Evolutionary conservation across 768 basidiomycete species (phyloP).

Genomic region (Rhizopogon sp.): DNA sequence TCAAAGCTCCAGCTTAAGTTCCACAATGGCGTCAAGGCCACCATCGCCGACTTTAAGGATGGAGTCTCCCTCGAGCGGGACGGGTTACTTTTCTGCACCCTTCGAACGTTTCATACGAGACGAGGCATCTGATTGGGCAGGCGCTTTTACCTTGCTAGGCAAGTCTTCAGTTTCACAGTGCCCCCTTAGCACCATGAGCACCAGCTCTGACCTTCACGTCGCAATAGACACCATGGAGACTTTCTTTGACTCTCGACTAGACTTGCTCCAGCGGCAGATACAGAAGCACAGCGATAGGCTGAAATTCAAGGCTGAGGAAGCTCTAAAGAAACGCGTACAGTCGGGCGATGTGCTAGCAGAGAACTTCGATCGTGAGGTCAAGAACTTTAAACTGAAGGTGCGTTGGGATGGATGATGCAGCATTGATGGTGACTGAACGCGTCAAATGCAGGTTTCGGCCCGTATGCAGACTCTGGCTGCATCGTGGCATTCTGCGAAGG

Average conservation of each 20-base stretch:
- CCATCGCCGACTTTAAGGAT: slow-evolving; percentile 31
- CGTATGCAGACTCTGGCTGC: slow-evolving; percentile 74
- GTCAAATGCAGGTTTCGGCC: slow-evolving; percentile 54
- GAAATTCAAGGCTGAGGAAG: slow-evolving; percentile 77
- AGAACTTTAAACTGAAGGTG: slow-evolving; percentile 84
- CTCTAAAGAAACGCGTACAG: slow-evolving; percentile 55
- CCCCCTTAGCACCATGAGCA: neutral
- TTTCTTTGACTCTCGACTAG: slow-evolving; percentile 88
- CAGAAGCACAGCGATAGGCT: slow-evolving; percentile 84
- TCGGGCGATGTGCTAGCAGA: slow-evolving; percentile 64
- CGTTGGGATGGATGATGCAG: slow-evolving; percentile 1
- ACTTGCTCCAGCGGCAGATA: slow-evolving; percentile 76
- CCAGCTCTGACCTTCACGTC: neutral
- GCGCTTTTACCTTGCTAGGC: slow-evolving; percentile 87
- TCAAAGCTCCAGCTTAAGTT: neutral
- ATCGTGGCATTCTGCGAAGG: slow-evolving; percentile 92
- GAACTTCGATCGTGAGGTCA: slow-evolving; percentile 83
- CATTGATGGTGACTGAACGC: neutral
- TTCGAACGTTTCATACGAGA: slow-evolving; percentile 75
- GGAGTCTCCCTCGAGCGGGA: slow-evolving; percentile 25
- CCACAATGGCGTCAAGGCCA: slow-evolving; percentile 31
- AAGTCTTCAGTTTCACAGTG: slow-evolving; percentile 15
- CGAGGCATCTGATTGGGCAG: slow-evolving; percentile 70
- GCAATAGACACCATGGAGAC: slow-evolving; percentile 85
- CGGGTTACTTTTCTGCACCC: slow-evolving; percentile 59